These are phyloP conservation scores for Oryza glumipatula DNA, from an alignment of 176 grass and related monocot species.

Conservation along the genomic window DNA sequence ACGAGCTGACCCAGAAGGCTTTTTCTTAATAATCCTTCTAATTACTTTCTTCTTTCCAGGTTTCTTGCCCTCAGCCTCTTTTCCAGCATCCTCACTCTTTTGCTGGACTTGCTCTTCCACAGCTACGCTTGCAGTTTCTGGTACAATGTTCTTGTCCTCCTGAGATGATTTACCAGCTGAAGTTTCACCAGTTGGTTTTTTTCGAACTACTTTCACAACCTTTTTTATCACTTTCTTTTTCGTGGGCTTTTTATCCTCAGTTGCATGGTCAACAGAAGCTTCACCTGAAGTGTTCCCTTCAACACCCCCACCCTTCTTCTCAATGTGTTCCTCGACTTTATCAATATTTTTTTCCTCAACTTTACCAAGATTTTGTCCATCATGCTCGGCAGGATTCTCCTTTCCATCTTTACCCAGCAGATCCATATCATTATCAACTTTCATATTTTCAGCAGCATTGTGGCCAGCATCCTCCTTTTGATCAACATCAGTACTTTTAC, in stretches of 20 bases:
- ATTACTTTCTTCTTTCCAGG: slow-evolving; percentile 88
- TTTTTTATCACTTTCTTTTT: slow-evolving; percentile 98
- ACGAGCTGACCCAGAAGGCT: slow-evolving; percentile 48
- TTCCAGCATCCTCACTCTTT: slow-evolving; percentile 42
- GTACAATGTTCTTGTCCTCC: slow-evolving; percentile 47
- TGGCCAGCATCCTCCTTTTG: slow-evolving; percentile 40
- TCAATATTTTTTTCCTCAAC: slow-evolving; percentile 43
- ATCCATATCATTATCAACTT: slow-evolving; percentile 30
- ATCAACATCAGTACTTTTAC: slow-evolving; percentile 30
- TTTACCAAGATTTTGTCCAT: slow-evolving; percentile 35
- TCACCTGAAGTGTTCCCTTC: slow-evolving; percentile 43
- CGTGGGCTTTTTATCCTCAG: slow-evolving; percentile 57
- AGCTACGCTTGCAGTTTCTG: slow-evolving; percentile 48
- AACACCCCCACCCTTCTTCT: slow-evolving; percentile 41
- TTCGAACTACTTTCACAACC: slow-evolving; percentile 72
- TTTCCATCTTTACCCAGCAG: slow-evolving; percentile 44
- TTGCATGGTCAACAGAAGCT: slow-evolving; percentile 39
- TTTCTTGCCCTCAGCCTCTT: slow-evolving; percentile 66
- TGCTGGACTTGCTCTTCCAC: slow-evolving; percentile 35
- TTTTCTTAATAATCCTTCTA: slow-evolving; percentile 89
- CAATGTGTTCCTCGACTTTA: slow-evolving; percentile 39
- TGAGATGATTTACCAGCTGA: slow-evolving; percentile 51
- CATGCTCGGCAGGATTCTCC: slow-evolving; percentile 22
- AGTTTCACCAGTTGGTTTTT: slow-evolving; percentile 54
- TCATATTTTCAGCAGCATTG: slow-evolving; percentile 43